Base-by-base conservation (phyloP, 192 early-diverging fungal species). In the Linnemannia elongata region DNA sequence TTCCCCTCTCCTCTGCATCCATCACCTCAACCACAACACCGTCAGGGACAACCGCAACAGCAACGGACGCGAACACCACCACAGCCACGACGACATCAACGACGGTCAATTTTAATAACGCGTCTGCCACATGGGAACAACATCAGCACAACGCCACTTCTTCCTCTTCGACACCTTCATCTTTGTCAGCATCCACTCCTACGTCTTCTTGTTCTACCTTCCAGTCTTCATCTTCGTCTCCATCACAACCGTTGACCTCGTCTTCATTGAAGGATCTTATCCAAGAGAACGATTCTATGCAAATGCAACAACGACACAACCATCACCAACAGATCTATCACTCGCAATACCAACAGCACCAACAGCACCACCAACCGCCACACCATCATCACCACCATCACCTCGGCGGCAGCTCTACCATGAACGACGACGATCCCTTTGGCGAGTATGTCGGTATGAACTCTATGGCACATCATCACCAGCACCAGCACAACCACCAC, bases 391-490 rank as follows among this genome's bases (percentile, higher is more conserved):
- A 75, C 8, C 79, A 75, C 4, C 70, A 77, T 22, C 76, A 78
- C 30, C 18, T 77, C 22, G 70, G 54, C 44, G 44, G 44, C 12
- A 45, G 44, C 24, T 7, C 81, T 17, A 20, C 72, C 39, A 80
- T 85, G 73, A 87, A 81, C 47, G 85, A 87, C 49, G 85, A 87
- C 39, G 85, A 87, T 41, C 85, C 79, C 41, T 87, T 87, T 78
- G 85, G 85, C 27, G 85, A 87, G 35, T 87, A 87, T n/a, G 79
- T 78, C 0, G 33, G 76, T 22, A 87, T 87, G 79, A 74, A 75
- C 17, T 71, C 77, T 10, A 81, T 87, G 85, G 22, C 85, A 3
- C 77, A 84, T 12, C 60, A 69, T 18, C 49, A 52, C 49, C 49
- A 52, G 49, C 49, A 52, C 49, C 49, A 52, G 17, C 49, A 52